Base-by-base conservation (phyloP, 257 asterid genomes). In the Voacanga thouarsii region DNA sequence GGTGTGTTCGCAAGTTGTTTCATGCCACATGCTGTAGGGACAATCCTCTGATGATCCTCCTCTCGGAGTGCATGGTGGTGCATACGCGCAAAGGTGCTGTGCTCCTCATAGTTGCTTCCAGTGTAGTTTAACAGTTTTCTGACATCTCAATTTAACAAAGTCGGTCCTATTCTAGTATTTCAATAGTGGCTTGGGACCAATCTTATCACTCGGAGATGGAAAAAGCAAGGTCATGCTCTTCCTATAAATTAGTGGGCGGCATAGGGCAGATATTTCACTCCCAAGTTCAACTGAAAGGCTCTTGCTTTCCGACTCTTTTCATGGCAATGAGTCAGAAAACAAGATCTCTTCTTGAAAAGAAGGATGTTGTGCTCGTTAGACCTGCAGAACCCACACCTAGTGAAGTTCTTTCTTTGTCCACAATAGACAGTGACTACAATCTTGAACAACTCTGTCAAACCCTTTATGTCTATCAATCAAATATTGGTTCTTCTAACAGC, bases 381-480 rank as follows among this genome's bases (percentile, higher is more conserved):
- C 82, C 78, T 47, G 82, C 77, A 71, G 28, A 71, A 50, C 65
- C 66, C 9, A 79, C 74, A 10, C 82, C 82, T 16, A 49, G 19
- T 26, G 74, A 72, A 30, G 74, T 64, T 60, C 78, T 79, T 47
- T 79, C 78, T 65, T 64, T 79, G 53, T 79, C 82, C 55, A 72
- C 82, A 28, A 37, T 79, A 23, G 78, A 79, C 67, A 73, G 68
- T 79, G 82, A 79, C 59, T 53, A 73, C 55, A 79, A 79, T 74
- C 67, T 72, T 49, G 82, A 79, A 50, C 43, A 72, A 23, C 78
- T 79, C 53, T 79, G 82, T 71, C 82, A 79, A 63, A 79, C 82
- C 78, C 74, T 79, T 37, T 79, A 79, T 43, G 78, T 79, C 11
- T 79, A 72, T 26, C 82, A 19, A 33, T 72, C 78, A 24, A 72